phyloP scores from a whole-genome alignment of 1,139 yeast genomes.

The Yamadazyma dushanensis region DNA sequence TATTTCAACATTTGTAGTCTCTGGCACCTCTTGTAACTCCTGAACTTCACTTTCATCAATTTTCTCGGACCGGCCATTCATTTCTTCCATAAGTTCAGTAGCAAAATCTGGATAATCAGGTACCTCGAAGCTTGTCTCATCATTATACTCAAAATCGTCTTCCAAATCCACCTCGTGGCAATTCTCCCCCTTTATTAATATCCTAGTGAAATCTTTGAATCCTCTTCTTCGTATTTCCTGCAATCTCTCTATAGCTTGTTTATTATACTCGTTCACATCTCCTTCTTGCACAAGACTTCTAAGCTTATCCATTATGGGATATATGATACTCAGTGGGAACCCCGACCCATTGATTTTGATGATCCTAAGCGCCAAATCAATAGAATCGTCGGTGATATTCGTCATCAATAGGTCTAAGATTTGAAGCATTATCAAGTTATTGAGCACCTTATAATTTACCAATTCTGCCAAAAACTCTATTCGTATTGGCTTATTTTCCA shows the following conservation, averaged over 20 bases:
- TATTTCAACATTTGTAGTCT: slow-evolving; percentile 8
- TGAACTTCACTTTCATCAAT: slow-evolving; percentile 19
- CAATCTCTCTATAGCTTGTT: slow-evolving; percentile 51
- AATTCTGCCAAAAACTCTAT: slow-evolving; percentile 62
- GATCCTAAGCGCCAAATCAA: slow-evolving; percentile 26
- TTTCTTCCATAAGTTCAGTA: slow-evolving; percentile 19
- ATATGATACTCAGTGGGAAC: slow-evolving; percentile 27
- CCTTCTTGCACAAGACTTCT: slow-evolving; percentile 62
- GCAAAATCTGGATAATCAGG: slow-evolving; percentile 26
- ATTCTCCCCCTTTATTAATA: slow-evolving; percentile 59
- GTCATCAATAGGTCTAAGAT: slow-evolving; percentile 58
- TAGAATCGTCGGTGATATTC: slow-evolving; percentile 49
- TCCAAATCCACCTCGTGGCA: slow-evolving; percentile 63
- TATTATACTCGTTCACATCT: slow-evolving; percentile 42
- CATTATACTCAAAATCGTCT: slow-evolving; percentile 41
- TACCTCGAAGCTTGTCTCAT: slow-evolving; percentile 48
- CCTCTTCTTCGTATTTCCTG: slow-evolving; percentile 53
- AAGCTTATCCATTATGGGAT: slow-evolving; percentile 61
- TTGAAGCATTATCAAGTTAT: slow-evolving; percentile 65
- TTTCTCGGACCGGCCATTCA: slow-evolving; percentile 15
- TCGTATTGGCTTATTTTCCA: slow-evolving; percentile 44
- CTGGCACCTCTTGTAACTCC: slow-evolving; percentile 13
- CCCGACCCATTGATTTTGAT: slow-evolving; percentile 25
- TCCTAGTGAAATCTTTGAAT: slow-evolving; percentile 45
- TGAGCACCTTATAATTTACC: slow-evolving; percentile 63